Percentiles rank a stretch among this genome's conserved stretches.
These are phyloP conservation scores for Phlebiopsis flavidoalba DNA, from an alignment of 768 basidiomycete species.

Conservation along the genomic window DNA sequence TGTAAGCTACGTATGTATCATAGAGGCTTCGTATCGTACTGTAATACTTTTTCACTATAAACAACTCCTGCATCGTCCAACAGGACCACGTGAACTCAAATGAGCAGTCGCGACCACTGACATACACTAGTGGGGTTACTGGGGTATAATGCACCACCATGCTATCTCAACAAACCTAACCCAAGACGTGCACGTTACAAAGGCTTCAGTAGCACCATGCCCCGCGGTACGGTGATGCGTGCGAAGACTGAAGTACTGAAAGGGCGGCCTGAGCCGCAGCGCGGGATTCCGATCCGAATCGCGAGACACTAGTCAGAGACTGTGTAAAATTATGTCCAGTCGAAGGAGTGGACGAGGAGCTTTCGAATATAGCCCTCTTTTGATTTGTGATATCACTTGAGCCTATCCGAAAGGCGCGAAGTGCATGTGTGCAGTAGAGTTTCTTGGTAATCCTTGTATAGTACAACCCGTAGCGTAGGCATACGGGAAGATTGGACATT, in stretches of 20 bases:
- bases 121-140: neutral
- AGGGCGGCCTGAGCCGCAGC: slow-evolving; percentile 17
- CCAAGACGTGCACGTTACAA: neutral
- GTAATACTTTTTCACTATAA: neutral
- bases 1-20: neutral
- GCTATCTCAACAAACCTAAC: neutral
- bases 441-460: neutral
- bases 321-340: slow-evolving; percentile 15
- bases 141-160: no score
- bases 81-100: neutral
- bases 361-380: slow-evolving; percentile 15
- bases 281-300: slow-evolving; percentile 18
- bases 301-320: slow-evolving; percentile 14
- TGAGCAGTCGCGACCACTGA: neutral
- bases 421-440: neutral
- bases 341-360: slow-evolving; percentile 21
- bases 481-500: neutral
- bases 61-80: neutral
- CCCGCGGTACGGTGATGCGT: neutral
- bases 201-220: neutral
- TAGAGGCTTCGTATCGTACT: neutral
- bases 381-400: neutral
- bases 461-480: neutral
- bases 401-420: neutral
- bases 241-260: slow-evolving; percentile 17